Evolutionary conservation across 2,329 filamentous ascomycete genomes (phyloP).

Genomic region (Fusarium tuaranense): DNA sequence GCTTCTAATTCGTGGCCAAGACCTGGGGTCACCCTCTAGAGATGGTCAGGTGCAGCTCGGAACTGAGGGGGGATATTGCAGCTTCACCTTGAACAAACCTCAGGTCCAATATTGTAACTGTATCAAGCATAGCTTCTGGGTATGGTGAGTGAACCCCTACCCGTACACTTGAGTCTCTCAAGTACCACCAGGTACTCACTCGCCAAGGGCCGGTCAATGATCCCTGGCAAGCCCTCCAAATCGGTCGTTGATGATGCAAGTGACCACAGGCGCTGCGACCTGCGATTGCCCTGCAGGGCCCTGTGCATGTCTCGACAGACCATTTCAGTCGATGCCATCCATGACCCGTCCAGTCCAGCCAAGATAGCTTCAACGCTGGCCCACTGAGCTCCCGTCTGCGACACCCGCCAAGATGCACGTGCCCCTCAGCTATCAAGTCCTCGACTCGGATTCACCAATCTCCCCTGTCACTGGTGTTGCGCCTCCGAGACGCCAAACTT

Average conservation of each 20-base stretch:
- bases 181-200: slow-evolving; percentile 4
- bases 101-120: background rate
- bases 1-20: slow-evolving; percentile 34
- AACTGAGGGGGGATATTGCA: slow-evolving; percentile 16
- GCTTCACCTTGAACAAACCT: background rate
- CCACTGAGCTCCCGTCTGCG: background rate
- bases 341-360: background rate
- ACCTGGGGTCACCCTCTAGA: slow-evolving; percentile 23
- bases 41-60: slow-evolving; percentile 31
- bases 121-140: background rate
- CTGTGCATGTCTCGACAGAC: slow-evolving; percentile 5
- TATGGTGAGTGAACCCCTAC: background rate
- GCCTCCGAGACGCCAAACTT: slow-evolving; percentile 15
- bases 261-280: background rate
- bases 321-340: background rate
- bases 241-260: slow-evolving; percentile 3
- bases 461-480: slow-evolving; percentile 3
- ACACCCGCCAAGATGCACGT: slow-evolving; percentile 10
- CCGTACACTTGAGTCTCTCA: background rate
- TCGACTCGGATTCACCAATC: slow-evolving; percentile 2
- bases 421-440: background rate
- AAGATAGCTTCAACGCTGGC: background rate
- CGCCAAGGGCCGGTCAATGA: background rate
- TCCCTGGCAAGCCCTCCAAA: slow-evolving; percentile 7
- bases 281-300: slow-evolving; percentile 3